Percentiles rank a stretch among this genome's conserved stretches.
phyloP scores from a whole-genome alignment of 139 green algal species.

The Edaphochlamys debaryana region DNA sequence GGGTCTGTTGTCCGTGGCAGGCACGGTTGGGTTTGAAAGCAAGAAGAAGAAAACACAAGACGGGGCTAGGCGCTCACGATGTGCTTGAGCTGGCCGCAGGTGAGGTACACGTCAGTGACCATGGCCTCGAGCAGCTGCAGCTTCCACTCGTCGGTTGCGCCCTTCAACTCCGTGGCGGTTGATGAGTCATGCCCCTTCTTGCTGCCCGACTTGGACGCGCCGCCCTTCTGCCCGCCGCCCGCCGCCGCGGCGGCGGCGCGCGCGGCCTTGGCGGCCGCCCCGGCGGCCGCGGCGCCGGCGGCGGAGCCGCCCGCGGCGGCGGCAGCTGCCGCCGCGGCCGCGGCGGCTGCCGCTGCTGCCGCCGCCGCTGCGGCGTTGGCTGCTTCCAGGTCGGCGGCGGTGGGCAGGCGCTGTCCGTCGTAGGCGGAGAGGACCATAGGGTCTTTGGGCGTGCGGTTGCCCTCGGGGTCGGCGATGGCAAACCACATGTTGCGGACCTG shows the following conservation, averaged over 20 bases:
- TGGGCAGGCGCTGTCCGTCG: background rate
- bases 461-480: background rate
- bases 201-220: background rate
- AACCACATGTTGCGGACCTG: conserved; percentile 39
- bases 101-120: conserved; percentile 51
- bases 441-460: background rate
- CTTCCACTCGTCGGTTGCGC: conserved; percentile 54
- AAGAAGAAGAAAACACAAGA: too few relatives aligned
- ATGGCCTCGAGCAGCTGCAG: conserved; percentile 50
- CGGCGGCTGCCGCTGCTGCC: too few relatives aligned
- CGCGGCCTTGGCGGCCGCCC: background rate
- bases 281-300: background rate
- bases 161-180: conserved; percentile 24
- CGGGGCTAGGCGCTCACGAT: conserved; percentile 10
- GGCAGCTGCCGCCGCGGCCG: too few relatives aligned
- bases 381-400: too few relatives aligned
- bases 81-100: conserved; percentile 28
- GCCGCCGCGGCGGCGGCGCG: background rate
- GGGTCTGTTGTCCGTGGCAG: too few relatives aligned
- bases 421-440: background rate
- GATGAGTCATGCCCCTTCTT: background rate
- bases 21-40: too few relatives aligned
- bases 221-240: background rate
- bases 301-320: background rate
- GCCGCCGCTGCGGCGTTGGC: background rate